Percentiles rank a stretch among this genome's conserved stretches.
Evolutionary conservation across 1,284 basidiomycete genomes (phyloP).

Genomic region (Leccinum variabile): DNA sequence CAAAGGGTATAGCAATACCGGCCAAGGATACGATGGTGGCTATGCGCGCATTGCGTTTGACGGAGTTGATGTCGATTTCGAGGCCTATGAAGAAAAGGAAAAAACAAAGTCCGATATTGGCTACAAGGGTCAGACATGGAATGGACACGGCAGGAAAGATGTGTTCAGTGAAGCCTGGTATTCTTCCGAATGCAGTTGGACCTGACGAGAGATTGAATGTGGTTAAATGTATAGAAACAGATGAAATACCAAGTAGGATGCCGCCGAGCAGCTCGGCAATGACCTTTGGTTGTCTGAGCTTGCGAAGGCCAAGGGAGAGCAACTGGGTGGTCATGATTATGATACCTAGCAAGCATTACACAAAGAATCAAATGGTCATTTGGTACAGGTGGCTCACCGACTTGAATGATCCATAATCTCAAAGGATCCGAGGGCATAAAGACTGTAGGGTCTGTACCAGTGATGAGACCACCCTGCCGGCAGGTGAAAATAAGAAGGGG

Average conservation of each 20-base stretch:
- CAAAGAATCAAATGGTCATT: neutral
- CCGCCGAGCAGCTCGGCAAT: conserved; percentile 77
- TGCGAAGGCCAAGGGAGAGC: conserved; percentile 54
- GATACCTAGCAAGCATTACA: conserved; percentile 39
- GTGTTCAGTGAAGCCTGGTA: conserved; percentile 36
- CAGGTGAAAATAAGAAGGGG: conserved; percentile 8
- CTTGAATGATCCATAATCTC: conserved; percentile 72
- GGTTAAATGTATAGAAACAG: neutral
- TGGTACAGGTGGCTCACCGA: conserved; percentile 40
- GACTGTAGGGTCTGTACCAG: conserved; percentile 51
- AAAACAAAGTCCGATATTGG: conserved; percentile 86
- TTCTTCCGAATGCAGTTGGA: conserved; percentile 54
- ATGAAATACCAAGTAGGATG: conserved; percentile 51
- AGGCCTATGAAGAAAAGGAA: conserved; percentile 91
- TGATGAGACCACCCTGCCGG: conserved; percentile 49
- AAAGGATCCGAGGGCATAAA: conserved; percentile 59
- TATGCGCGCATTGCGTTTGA: conserved; percentile 74
- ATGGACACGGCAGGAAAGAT: conserved; percentile 67
- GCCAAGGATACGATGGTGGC: conserved; percentile 63
- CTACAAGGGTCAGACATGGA: conserved; percentile 77
- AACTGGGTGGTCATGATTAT: conserved; percentile 67
- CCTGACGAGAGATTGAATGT: conserved; percentile 34
- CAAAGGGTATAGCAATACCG: conserved; percentile 69
- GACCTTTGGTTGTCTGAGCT: conserved; percentile 67
- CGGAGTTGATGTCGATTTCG: conserved; percentile 78